phyloP scores from a whole-genome alignment of 164 flowering plant genomes.

The Protea cynaroides region DNA sequence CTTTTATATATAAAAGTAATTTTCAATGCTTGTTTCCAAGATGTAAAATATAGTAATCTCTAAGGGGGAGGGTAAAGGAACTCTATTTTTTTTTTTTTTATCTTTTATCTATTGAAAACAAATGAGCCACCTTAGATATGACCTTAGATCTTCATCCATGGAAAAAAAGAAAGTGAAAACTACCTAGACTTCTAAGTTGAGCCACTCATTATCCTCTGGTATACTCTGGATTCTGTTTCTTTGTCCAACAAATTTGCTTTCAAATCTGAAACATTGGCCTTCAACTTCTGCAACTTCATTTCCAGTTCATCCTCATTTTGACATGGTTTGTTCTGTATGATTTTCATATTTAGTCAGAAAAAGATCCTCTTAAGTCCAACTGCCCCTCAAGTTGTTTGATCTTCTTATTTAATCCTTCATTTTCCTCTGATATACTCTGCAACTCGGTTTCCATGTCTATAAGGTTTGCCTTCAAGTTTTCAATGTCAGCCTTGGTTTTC shows the following conservation, averaged over 20 bases:
- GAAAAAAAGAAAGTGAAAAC: too few species aligned
- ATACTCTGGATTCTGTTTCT: constrained; percentile 62
- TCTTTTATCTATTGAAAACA: too few species aligned
- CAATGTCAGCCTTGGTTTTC: constrained; percentile 34
- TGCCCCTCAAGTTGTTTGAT: too few species aligned
- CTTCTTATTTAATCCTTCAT: constrained; percentile 43
- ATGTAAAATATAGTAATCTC: too few species aligned
- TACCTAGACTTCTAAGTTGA: constrained; percentile 51
- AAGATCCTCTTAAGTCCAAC: constrained; percentile 21
- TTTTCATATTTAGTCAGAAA: too few species aligned
- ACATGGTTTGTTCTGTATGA: too few species aligned
- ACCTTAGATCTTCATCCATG: too few species aligned
- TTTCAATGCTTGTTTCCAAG: too few species aligned
- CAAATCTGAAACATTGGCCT: constrained; percentile 33
- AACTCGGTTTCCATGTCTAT: constrained; percentile 83
- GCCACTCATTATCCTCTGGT: constrained; percentile 58
- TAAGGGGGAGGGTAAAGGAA: too few species aligned
- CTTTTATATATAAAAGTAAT: too few species aligned
- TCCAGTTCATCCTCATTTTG: constrained; percentile 35
- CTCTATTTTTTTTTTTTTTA: too few species aligned
- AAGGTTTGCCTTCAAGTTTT: constrained; percentile 56
- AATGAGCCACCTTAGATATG: too few species aligned
- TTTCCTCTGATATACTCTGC: constrained; percentile 66
- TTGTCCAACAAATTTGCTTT: constrained; percentile 56
- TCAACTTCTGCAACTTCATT: constrained; percentile 33